Evolutionary conservation across 441 rosid species (phyloP).

Genomic region (Flueggea neowawraea): DNA sequence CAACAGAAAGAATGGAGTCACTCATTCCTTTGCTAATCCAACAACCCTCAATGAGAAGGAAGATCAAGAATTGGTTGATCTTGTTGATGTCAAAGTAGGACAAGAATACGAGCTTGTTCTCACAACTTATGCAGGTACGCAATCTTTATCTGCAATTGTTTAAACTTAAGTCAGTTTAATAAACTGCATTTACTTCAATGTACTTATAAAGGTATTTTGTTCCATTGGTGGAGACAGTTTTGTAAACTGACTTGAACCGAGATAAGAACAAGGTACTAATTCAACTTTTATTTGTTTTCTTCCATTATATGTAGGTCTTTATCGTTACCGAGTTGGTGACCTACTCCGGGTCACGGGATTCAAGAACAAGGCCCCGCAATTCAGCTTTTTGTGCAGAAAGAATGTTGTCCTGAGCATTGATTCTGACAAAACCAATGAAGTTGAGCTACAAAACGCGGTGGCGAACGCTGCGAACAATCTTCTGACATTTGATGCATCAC

Average conservation of each 20-base stretch:
- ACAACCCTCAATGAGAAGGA: slow-evolving; percentile 13
- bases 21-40: slow-evolving; percentile 3
- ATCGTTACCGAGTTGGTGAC: slow-evolving; percentile 52
- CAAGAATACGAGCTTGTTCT: slow-evolving; percentile 49
- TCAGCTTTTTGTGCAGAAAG: slow-evolving; percentile 45
- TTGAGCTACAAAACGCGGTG: slow-evolving; percentile 42
- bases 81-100: slow-evolving; percentile 43
- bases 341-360: slow-evolving; percentile 42
- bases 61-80: slow-evolving; percentile 33
- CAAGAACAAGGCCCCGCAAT: slow-evolving; percentile 50
- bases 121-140: slow-evolving; percentile 52
- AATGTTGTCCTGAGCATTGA: slow-evolving; percentile 50
- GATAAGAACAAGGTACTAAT: too few relatives aligned
- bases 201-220: too few relatives aligned
- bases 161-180: too few relatives aligned
- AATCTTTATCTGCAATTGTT: too few relatives aligned
- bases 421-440: slow-evolving; percentile 50
- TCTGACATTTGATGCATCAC: slow-evolving; percentile 27
- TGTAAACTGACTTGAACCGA: too few relatives aligned
- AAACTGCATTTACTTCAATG: too few relatives aligned
- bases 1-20: slow-evolving; percentile 17
- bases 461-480: slow-evolving; percentile 32
- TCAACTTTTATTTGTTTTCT: neutral
- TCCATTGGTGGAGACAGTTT: too few relatives aligned
- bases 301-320: slow-evolving; percentile 25